phyloP scores from a whole-genome alignment of 148 eudicot species.

The Chenopodium berlandieri region DNA sequence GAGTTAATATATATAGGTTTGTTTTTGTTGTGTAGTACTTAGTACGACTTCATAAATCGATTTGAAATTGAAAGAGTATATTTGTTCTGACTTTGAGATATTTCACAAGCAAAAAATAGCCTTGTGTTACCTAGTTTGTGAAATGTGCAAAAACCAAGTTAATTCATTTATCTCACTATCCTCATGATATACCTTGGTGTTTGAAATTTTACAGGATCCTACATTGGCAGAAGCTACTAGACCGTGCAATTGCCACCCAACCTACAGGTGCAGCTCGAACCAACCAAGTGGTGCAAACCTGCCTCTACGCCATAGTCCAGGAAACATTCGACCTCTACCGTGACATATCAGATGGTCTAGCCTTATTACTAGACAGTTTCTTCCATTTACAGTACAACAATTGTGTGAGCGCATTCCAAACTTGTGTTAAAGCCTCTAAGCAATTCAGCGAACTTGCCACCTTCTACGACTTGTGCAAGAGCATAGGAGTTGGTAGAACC shows the following conservation, averaged over 20 bases:
- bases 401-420: slow-evolving; percentile 56
- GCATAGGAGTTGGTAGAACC: slow-evolving; percentile 56
- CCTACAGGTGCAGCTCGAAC: slow-evolving; percentile 71
- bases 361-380: slow-evolving; percentile 66
- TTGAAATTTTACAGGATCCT: slow-evolving; percentile 35
- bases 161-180: not conserved
- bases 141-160: not conserved
- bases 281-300: slow-evolving; percentile 53
- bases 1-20: too few species aligned
- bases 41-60: too few species aligned
- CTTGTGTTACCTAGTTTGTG: not conserved
- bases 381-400: slow-evolving; percentile 64
- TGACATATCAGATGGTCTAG: slow-evolving; percentile 68
- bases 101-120: not conserved
- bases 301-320: slow-evolving; percentile 65
- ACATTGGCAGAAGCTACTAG: slow-evolving; percentile 74
- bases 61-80: not conserved
- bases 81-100: not conserved
- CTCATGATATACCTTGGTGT: not conserved
- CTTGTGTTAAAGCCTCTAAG: slow-evolving; percentile 64
- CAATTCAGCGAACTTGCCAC: slow-evolving; percentile 63
- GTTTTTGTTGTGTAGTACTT: too few species aligned
- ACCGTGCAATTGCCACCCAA: slow-evolving; percentile 71
- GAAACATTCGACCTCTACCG: slow-evolving; percentile 75
- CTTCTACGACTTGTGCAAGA: slow-evolving; percentile 56